Evolutionary conservation across 208 protist species (phyloP).

Genomic region (Wallacemonas sp.): DNA sequence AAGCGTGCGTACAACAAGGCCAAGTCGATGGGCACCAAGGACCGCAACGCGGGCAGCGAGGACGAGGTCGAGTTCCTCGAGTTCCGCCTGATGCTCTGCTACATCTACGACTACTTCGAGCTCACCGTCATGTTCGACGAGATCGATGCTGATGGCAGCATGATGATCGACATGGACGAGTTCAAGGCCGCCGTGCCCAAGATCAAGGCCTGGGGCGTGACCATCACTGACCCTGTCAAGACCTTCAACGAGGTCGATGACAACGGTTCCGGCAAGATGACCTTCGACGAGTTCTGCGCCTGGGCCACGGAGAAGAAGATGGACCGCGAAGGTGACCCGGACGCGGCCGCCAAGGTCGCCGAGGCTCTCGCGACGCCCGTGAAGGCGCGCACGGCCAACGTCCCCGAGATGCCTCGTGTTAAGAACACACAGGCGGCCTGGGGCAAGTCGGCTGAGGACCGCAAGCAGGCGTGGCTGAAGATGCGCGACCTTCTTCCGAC

Average conservation of each 20-base stretch:
- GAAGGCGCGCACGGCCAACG: neutral
- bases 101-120: constrained; percentile 22
- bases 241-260: constrained; percentile 58
- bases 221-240: constrained; percentile 29
- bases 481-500: constrained; percentile 37
- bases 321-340: constrained; percentile 37
- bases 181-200: constrained; percentile 44
- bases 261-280: constrained; percentile 47
- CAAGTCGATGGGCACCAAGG: constrained; percentile 36
- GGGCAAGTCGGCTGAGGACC: constrained; percentile 44
- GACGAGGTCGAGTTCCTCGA: constrained; percentile 47
- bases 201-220: constrained; percentile 42
- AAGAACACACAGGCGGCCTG: constrained; percentile 14
- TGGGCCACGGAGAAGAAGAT: constrained; percentile 45
- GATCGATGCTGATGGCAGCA: constrained; percentile 50
- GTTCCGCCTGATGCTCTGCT: constrained; percentile 52
- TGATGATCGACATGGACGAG: constrained; percentile 44
- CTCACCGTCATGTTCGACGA: constrained; percentile 63
- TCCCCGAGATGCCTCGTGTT: constrained; percentile 15
- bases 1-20: constrained; percentile 61
- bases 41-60: constrained; percentile 21
- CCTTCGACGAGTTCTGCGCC: constrained; percentile 55
- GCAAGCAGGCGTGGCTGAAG: constrained; percentile 47
- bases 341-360: constrained; percentile 9
- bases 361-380: constrained; percentile 3